Conservation (phyloP, 495 filamentous ascomycete species). For the Talaromyces nanjingensis region DNA sequence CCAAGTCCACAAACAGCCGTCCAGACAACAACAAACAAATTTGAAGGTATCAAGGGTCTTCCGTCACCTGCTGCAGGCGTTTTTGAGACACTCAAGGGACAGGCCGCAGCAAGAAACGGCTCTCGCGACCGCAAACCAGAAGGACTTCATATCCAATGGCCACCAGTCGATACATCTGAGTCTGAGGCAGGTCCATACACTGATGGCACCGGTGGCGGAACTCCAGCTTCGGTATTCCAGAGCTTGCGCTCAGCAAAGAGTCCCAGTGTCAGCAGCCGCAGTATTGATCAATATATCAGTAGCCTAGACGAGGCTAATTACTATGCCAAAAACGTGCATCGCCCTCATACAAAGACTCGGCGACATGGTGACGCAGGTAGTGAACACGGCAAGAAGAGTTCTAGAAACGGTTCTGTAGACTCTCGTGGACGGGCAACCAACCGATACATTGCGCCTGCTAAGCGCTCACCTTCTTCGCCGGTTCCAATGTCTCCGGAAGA, state of each 20-base stretch:
- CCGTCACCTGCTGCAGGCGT: constrained; percentile 52
- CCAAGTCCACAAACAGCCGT: constrained; percentile 48
- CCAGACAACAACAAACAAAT: constrained; percentile 32
- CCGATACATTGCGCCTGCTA: constrained; percentile 71
- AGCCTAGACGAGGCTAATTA: constrained; percentile 72
- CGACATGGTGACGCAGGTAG: constrained; percentile 43
- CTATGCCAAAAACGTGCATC: constrained; percentile 48
- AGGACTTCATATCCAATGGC: constrained; percentile 67
- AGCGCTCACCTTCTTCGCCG: constrained; percentile 82
- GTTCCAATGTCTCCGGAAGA: constrained; percentile 90
- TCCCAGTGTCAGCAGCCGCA: constrained; percentile 52
- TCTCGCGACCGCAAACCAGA: constrained; percentile 77
- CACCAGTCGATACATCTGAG: constrained; percentile 32
- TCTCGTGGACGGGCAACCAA: constrained; percentile 58
- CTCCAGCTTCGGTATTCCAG: constrained; percentile 40
- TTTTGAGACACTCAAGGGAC: constrained; percentile 51
- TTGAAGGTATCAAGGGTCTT: constrained; percentile 42
- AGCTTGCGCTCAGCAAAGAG: constrained; percentile 42
- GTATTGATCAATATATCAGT: constrained; percentile 80
- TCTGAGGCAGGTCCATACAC: constrained; percentile 10
- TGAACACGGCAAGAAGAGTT: constrained; percentile 38
- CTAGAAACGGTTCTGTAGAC: constrained; percentile 59
- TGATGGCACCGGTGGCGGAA: constrained; percentile 34
- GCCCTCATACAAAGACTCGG: constrained; percentile 51
- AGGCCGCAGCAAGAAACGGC: constrained; percentile 55